These are phyloP conservation scores for Fraxinus nigra DNA, from an alignment of 305 asterid genomes.

Conservation along the genomic window DNA sequence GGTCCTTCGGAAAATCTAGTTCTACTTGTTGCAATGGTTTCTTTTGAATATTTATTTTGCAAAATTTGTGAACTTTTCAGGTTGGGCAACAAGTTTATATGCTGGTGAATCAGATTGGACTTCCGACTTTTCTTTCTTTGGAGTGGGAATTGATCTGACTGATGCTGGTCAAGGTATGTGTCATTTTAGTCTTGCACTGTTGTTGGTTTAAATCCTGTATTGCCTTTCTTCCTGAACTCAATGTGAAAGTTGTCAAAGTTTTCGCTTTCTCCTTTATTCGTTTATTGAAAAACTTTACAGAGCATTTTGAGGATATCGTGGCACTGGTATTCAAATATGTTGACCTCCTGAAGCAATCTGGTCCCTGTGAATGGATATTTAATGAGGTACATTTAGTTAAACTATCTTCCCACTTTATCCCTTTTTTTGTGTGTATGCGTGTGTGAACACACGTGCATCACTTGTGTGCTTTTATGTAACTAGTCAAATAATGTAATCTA, in stretches of 20 bases:
- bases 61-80: slow-evolving; percentile 42
- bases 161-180: slow-evolving; percentile 90
- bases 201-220: background rate
- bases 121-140: slow-evolving; percentile 66
- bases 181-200: slow-evolving; percentile 3
- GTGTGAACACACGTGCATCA: background rate
- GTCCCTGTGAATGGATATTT: slow-evolving; percentile 81
- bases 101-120: slow-evolving; percentile 90
- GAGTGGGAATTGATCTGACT: slow-evolving; percentile 70
- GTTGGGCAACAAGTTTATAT: slow-evolving; percentile 94
- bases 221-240: background rate
- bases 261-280: background rate
- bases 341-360: slow-evolving; percentile 75
- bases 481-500: background rate
- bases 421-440: background rate
- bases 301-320: slow-evolving; percentile 82
- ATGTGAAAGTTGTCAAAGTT: background rate
- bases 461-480: background rate
- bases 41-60: background rate
- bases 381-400: slow-evolving; percentile 63
- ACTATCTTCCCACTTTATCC: background rate
- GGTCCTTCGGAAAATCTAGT: slow-evolving; percentile 3
- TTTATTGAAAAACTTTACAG: slow-evolving; percentile 41
- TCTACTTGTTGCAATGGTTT: background rate
- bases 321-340: slow-evolving; percentile 80